Evolutionary conservation across 140 eudicot genomes (phyloP).

Genomic region (Cichorium intybus): DNA sequence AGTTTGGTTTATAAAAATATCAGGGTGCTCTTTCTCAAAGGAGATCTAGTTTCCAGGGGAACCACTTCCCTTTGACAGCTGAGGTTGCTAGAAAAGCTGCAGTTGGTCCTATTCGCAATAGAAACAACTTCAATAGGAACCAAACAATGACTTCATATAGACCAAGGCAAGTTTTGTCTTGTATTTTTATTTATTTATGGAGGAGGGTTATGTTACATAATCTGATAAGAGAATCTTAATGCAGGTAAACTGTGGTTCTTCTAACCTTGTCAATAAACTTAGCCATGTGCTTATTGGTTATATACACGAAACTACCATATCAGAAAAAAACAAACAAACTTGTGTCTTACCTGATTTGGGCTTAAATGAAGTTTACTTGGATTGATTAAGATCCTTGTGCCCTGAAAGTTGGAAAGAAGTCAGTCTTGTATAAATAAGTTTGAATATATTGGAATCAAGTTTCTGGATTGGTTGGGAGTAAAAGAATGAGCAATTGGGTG

Average conservation of each 20-base stretch:
- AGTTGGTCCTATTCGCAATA: slow-evolving; percentile 60
- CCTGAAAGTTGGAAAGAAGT: slow-evolving; percentile 7
- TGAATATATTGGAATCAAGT: neutral
- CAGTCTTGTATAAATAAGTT: slow-evolving; percentile 19
- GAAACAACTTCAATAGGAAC: slow-evolving; percentile 39
- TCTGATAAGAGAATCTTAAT: slow-evolving; percentile 12
- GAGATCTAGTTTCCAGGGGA: slow-evolving; percentile 69
- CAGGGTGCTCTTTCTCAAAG: slow-evolving; percentile 86
- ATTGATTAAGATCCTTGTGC: slow-evolving; percentile 11
- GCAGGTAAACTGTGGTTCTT: slow-evolving; percentile 69
- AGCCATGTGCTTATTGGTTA: slow-evolving; percentile 36
- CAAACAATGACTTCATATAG: slow-evolving; percentile 53
- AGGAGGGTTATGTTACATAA: neutral
- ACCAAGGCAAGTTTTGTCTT: slow-evolving; percentile 49
- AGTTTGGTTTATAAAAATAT: neutral
- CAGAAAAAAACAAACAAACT: slow-evolving; percentile 15
- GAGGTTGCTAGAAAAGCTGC: slow-evolving; percentile 90
- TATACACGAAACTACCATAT: slow-evolving; percentile 29
- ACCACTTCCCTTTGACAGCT: slow-evolving; percentile 69
- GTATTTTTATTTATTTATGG: neutral
- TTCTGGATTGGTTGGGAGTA: slow-evolving; percentile 19
- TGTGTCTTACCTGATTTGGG: slow-evolving; percentile 28
- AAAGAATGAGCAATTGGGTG: neutral
- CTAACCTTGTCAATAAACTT: slow-evolving; percentile 24
- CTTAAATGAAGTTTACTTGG: slow-evolving; percentile 14